Base-by-base conservation (phyloP, 2,329 filamentous ascomycete species). In the Epichloe brachyelytri region DNA sequence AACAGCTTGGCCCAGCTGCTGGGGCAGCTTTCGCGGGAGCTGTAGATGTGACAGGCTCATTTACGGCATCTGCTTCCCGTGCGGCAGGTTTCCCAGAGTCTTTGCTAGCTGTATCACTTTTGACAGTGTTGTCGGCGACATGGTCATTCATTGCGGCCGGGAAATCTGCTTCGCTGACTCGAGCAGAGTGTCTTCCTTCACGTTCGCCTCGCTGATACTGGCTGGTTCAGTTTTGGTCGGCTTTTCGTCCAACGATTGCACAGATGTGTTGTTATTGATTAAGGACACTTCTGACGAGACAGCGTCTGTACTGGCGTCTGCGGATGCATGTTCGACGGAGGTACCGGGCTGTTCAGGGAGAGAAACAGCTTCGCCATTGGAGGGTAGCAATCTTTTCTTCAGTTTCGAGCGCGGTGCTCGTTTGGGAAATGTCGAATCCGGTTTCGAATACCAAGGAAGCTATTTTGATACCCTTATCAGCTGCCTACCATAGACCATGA, bases 391-490 rank as follows among this genome's bases (percentile, higher is more conserved):
- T 57, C 68, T 74, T 62, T 72, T 74, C 56, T 68, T 71, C 37
- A 68, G 65, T 58, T 66, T 72, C 12, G 65, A 63, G 40, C 65
- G 68, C 11, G 59, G 55, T 33, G 62, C 60, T 58, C 61, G 62
- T 46, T 56, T 58, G 12, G 79, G 79, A 58, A 80, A 83, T 10
- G 69, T 66, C 30, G 65, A 58, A 34, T 77, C 73, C 3, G 76
- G 74, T 34, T 64, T 65, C 0, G 78, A 80, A 26, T 72, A 59
- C 79, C 79, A 83, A 10, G 80, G 80, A 10, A 83, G 65, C 77
- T 82, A 14, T 37, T 19, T 30, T 50, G 19, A 54, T 19, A 2
- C 20, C n/a, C 10, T 19, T 22, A 4, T 46, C 20, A 43, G 43
- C 43, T 14, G 26, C 3, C n/a, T 5, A 26, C 8, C 46, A 5